phyloP scores from a whole-genome alignment of 352 stramenopile genomes.

The Pythium myriotylum region DNA sequence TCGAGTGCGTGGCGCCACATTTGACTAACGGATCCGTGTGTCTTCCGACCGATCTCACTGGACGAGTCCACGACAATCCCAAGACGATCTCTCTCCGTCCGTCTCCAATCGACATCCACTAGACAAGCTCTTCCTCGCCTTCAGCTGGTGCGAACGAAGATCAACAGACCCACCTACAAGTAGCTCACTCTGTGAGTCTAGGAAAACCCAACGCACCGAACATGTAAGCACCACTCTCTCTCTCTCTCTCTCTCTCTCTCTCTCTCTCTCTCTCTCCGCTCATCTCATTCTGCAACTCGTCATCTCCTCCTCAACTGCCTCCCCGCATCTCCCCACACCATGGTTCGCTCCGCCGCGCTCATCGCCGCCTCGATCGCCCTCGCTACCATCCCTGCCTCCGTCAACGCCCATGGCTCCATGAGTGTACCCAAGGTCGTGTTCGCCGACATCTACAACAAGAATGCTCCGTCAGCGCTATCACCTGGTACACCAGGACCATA shows the following conservation, averaged over 20 bases:
- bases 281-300: conserved; percentile 11
- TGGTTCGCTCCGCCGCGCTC: conserved; percentile 12
- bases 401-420: conserved; percentile 21
- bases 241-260: too few species aligned
- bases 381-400: not conserved
- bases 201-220: too few species aligned
- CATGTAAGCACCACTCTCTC: too few species aligned
- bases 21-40: too few species aligned
- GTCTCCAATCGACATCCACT: not conserved
- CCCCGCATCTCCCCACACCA: not conserved
- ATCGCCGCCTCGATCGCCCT: conserved; percentile 6
- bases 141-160: not conserved
- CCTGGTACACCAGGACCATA: conserved; percentile 33
- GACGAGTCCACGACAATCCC: too few species aligned
- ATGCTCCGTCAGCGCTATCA: conserved; percentile 11
- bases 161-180: too few species aligned
- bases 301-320: not conserved
- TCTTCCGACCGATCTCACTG: too few species aligned
- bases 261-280: not conserved
- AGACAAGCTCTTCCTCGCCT: not conserved
- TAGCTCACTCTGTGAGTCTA: too few species aligned
- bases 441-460: conserved; percentile 21
- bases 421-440: conserved; percentile 14
- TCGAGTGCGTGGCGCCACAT: too few species aligned
- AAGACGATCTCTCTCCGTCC: too few species aligned